phyloP scores from a whole-genome alignment of 2,329 filamentous ascomycete genomes.

The Colletotrichum australisinense region DNA sequence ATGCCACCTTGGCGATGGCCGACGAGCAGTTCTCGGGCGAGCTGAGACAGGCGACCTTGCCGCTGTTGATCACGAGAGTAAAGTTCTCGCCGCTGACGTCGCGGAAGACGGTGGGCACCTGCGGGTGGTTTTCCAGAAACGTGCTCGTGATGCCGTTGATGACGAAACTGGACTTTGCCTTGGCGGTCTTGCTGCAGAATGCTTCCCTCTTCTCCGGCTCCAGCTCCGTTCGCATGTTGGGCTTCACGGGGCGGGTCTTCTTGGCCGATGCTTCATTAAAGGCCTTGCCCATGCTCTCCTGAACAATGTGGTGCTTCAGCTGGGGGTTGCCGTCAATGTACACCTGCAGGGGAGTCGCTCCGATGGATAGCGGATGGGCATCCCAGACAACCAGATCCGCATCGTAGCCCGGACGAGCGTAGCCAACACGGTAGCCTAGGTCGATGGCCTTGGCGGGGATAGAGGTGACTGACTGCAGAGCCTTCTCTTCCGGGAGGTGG shows the following conservation, averaged over 20 bases:
- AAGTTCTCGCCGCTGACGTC: conserved; percentile 38
- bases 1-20: conserved; percentile 39
- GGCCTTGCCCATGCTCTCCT: conserved; percentile 39
- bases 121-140: conserved; percentile 44
- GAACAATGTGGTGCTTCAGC: conserved; percentile 46
- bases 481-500: conserved; percentile 51
- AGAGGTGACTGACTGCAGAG: conserved; percentile 57
- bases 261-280: conserved; percentile 26
- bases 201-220: conserved; percentile 38
- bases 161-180: conserved; percentile 43
- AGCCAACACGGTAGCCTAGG: conserved; percentile 56
- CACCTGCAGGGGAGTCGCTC: conserved; percentile 58
- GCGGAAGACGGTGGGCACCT: conserved; percentile 18
- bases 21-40: conserved; percentile 23
- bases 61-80: conserved; percentile 53
- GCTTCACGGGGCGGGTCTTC: background rate
- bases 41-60: conserved; percentile 53
- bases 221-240: conserved; percentile 40
- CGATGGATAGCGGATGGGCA: conserved; percentile 56
- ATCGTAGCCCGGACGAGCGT: conserved; percentile 56
- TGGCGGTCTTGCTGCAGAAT: conserved; percentile 40
- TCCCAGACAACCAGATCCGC: conserved; percentile 63
- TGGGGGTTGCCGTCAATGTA: conserved; percentile 57
- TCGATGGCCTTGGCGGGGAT: conserved; percentile 56
- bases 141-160: conserved; percentile 51